Evolutionary conservation across 352 stramenopile genomes (phyloP).

Genomic region (Phytophthora rubi): DNA sequence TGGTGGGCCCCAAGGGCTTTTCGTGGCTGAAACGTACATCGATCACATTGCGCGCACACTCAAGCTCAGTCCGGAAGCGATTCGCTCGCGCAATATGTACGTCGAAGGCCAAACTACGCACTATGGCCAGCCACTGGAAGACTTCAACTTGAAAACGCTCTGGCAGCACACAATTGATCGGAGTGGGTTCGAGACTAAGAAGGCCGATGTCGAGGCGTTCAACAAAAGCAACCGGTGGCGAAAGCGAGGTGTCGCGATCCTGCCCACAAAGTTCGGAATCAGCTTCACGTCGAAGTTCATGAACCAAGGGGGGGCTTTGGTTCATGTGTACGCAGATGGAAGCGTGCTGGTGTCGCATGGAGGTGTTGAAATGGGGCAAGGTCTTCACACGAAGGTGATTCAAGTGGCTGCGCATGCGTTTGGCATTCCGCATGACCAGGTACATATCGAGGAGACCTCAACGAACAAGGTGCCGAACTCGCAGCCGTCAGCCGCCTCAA

Average conservation of each 20-base stretch:
- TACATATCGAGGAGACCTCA: conserved; percentile 95
- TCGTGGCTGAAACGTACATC: conserved; percentile 94
- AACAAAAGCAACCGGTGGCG: conserved; percentile 91
- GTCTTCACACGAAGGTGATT: conserved; percentile 96
- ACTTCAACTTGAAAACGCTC: conserved; percentile 91
- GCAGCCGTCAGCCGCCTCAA: conserved; percentile 93
- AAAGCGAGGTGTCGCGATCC: conserved; percentile 90
- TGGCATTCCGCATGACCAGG: conserved; percentile 89
- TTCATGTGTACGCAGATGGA: conserved; percentile 96
- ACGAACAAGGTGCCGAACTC: conserved; percentile 96
- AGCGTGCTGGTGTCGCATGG: conserved; percentile 96
- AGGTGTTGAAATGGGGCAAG: conserved; percentile 98
- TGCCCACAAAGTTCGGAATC: conserved; percentile 95
- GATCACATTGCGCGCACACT: conserved; percentile 94
- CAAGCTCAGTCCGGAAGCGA: conserved; percentile 63
- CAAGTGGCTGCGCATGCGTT: conserved; percentile 92
- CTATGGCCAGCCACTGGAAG: conserved; percentile 93
- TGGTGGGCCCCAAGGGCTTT: conserved; percentile 93
- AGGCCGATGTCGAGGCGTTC: conserved; percentile 80
- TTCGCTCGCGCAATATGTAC: conserved; percentile 95
- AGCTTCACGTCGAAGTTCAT: conserved; percentile 97
- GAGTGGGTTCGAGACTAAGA: conserved; percentile 75
- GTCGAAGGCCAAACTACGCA: conserved; percentile 87
- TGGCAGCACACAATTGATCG: conserved; percentile 80
- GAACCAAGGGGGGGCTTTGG: conserved; percentile 96